phyloP scores from a whole-genome alignment of 495 filamentous ascomycete genomes.

The Talaromyces liani region DNA sequence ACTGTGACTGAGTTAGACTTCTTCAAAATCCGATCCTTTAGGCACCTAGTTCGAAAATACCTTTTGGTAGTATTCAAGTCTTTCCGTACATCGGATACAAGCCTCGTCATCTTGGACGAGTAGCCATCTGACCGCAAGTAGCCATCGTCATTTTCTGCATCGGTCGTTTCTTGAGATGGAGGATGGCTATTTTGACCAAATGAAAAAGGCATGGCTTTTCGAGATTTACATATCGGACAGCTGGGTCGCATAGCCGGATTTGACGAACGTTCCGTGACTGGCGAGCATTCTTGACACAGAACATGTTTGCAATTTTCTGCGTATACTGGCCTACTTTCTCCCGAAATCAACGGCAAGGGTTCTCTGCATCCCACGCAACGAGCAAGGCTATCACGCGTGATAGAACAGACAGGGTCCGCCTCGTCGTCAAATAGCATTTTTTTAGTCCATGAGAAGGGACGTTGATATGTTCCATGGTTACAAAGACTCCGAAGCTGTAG shows the following conservation, averaged over 20 bases:
- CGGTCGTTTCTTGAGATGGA: neutral
- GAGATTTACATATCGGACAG: neutral
- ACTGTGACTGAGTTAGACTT: constrained; percentile 17
- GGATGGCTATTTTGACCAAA: neutral
- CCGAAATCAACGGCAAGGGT: constrained; percentile 5
- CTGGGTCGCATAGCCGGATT: neutral
- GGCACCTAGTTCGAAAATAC: constrained; percentile 11
- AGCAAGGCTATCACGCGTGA: constrained; percentile 14
- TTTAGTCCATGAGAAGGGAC: constrained; percentile 25
- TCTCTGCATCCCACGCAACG: constrained; percentile 12
- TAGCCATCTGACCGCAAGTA: constrained; percentile 14
- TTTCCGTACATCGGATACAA: constrained; percentile 25
- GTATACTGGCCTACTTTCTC: constrained; percentile 10
- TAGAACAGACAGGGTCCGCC: constrained; percentile 10
- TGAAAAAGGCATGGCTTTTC: neutral
- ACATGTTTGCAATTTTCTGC: constrained; percentile 17
- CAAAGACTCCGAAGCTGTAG: constrained; percentile 37
- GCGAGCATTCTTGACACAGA: constrained; percentile 12
- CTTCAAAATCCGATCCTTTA: neutral
- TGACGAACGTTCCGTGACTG: neutral
- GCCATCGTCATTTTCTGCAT: neutral
- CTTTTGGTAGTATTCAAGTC: constrained; percentile 22
- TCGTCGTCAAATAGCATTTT: constrained; percentile 16
- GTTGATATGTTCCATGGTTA: constrained; percentile 39
- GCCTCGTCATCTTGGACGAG: constrained; percentile 24